Conservation (phyloP, 2,329 filamentous ascomycete species). For the Albophoma yamanashiensis region DNA sequence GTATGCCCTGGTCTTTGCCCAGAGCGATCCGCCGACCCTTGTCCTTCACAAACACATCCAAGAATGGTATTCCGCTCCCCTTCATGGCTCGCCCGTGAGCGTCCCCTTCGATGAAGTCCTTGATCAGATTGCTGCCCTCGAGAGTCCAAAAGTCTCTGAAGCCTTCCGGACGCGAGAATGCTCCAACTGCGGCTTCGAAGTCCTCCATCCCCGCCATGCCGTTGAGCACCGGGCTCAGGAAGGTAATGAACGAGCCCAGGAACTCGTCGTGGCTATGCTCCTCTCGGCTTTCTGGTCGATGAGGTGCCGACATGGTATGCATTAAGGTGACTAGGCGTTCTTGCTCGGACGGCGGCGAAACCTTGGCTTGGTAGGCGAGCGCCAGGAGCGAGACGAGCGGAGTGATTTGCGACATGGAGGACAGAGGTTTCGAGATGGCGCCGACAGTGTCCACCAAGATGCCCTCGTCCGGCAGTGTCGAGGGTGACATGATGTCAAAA, state of each 20-base stretch:
- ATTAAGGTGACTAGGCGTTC: constrained; percentile 22
- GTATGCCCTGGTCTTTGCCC: constrained; percentile 12
- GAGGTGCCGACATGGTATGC: constrained; percentile 15
- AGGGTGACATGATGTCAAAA: constrained; percentile 26
- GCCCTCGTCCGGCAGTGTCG: constrained; percentile 9
- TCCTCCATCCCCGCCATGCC: constrained; percentile 22
- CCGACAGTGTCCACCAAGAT: constrained; percentile 17
- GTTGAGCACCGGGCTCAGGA: constrained; percentile 20
- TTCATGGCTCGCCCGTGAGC: constrained; percentile 11
- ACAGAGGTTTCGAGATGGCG: constrained; percentile 18
- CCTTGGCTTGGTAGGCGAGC: constrained; percentile 19
- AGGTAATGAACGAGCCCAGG: constrained; percentile 18
- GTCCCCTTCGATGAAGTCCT: constrained; percentile 16
- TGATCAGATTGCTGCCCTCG: constrained; percentile 20
- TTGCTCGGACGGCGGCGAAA: constrained; percentile 12
- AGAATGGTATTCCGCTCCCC: constrained; percentile 15
- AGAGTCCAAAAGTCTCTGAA: constrained; percentile 24
- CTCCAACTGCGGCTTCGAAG: constrained; percentile 19
- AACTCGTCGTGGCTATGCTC: constrained; percentile 14
- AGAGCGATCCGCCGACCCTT: constrained; percentile 14
- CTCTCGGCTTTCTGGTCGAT: neutral
- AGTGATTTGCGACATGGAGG: constrained; percentile 17
- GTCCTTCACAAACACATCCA: constrained; percentile 14
- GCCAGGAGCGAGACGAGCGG: constrained; percentile 22
- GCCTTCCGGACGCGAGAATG: constrained; percentile 18